Base-by-base conservation (phyloP, 345 rosid species). In the Populus euphratica region DNA sequence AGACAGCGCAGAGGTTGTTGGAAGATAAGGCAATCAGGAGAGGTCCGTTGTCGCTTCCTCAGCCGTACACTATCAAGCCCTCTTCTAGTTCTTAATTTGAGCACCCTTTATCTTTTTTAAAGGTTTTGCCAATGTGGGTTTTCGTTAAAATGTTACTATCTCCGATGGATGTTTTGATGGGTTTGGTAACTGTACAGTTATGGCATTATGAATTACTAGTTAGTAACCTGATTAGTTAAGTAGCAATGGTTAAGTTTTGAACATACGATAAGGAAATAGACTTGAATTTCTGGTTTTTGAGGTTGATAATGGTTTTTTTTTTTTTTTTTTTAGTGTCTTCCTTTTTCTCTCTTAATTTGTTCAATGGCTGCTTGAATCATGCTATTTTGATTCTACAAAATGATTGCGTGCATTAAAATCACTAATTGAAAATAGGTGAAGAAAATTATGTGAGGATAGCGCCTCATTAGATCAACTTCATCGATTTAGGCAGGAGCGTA, bases 1-100 rank as follows among this genome's bases (percentile, higher is more conserved):
- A 91, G 88, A 87, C 89, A 76, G 85, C 89, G 23, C 86, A 82
- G 73, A 91, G 96, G 84, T 78, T 90, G 70, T 84, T 92, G 80
- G 97, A 91, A 70, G 98, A 91, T 76, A 84, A 75, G 76, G 88
- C 84, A 63, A 72, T 87, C 44, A 91, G 91, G 91, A 85, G 89
- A 82, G 94, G 96, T 87, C 97, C 92, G 78, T 72, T 91, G 79
- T 84, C 83, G 61, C 90, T 92, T 71, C 97, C 94, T 69, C 97
- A 94, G 86, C 91, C 92, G 63, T 90, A 85, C 83, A 93, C 98
- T 52, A 89, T 90, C 90, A 90, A 91, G 73, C 87, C 93, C 25
- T 70, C 86, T 27, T 83, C 92, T 50, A 56, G 81, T 72, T 73
- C 74, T 18, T 70, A 17, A 68, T 33, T 33, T 65, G 64, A 36